phyloP scores from a whole-genome alignment of 2,329 filamentous ascomycete species.

The Alternaria postmessia region DNA sequence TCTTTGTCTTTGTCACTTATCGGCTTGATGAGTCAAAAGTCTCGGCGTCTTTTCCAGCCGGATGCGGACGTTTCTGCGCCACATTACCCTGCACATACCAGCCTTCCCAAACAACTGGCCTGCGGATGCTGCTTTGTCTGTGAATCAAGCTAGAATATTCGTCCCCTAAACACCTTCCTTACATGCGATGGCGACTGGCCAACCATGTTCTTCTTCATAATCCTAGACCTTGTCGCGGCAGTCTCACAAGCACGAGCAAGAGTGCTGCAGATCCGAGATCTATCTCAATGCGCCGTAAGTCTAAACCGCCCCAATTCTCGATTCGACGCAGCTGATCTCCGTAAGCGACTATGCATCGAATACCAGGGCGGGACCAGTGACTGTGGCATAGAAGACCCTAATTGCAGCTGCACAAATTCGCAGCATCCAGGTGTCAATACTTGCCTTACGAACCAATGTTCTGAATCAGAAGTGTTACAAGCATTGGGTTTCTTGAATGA shows the following conservation, averaged over 20 bases:
- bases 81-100: not conserved
- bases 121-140: not conserved
- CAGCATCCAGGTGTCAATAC: not conserved
- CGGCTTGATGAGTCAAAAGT: not conserved
- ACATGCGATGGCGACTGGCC: not conserved
- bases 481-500: fast-evolving
- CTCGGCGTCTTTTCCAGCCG: not conserved
- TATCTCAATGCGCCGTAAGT: not conserved
- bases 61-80: not conserved
- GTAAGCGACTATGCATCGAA: not conserved
- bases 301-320: not conserved
- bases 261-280: not conserved
- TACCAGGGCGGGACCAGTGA: too few relatives aligned
- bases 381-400: not conserved
- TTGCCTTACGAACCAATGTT: not conserved
- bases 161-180: not conserved
- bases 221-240: not conserved
- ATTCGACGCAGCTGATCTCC: not conserved
- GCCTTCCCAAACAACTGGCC: not conserved
- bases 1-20: not conserved
- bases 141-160: not conserved
- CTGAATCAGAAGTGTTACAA: not conserved
- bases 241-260: not conserved
- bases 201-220: not conserved
- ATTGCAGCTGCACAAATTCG: not conserved